Evolutionary conservation across 768 basidiomycete genomes (phyloP), one percentile per base, ranked within the genome.

Genomic region (Pholiota microspora): DNA sequence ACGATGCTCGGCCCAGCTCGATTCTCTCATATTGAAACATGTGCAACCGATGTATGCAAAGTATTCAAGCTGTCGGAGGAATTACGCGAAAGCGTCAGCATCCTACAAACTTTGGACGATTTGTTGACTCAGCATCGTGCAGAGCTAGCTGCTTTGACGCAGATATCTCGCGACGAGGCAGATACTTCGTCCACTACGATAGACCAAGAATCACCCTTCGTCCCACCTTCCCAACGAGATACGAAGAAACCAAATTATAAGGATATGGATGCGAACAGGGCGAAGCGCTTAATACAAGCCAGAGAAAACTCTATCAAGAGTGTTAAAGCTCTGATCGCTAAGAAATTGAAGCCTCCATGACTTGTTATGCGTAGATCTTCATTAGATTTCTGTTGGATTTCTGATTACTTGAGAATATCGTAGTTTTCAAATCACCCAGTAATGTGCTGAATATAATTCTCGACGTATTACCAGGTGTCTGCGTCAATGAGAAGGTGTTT

Each of bases 21-120:
- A 29, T 94, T 93, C 67, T 67, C 77, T 2, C 92, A 94, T 62
- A 87, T 93, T 60, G 85, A 90, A 67, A 82, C 78, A 1, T 92
- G 90, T 64, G 73, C 89, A 4, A 65, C 76, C 13, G 89, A 94
- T 66, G 90, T 88, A 12, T 92, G 89, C 66, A 80, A 77, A 13
- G 71, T 71, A 29, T 91, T 88, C 75, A 84, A 80, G 55, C 76
- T 78, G 45, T 70, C 78, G 50, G 88, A 92, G 56, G 88, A 90
- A 58, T 72, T 90, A 49, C 80, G 81, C 16, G 87, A 88, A 38
- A 77, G 70, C 53, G 71, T 88, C 13, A 65, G 78, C 2, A 81
- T 80, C 16, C 69, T 93, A 25, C 69, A 65, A 5, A 80, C 76
- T 2, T 72, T 92, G 23, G 90, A 93, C 62, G 80, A 78, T 49